A percentile compares a stretch with the other conserved stretches of the same genome.
phyloP scores from a whole-genome alignment of 495 filamentous ascomycete genomes.

The Penicillium angulare region DNA sequence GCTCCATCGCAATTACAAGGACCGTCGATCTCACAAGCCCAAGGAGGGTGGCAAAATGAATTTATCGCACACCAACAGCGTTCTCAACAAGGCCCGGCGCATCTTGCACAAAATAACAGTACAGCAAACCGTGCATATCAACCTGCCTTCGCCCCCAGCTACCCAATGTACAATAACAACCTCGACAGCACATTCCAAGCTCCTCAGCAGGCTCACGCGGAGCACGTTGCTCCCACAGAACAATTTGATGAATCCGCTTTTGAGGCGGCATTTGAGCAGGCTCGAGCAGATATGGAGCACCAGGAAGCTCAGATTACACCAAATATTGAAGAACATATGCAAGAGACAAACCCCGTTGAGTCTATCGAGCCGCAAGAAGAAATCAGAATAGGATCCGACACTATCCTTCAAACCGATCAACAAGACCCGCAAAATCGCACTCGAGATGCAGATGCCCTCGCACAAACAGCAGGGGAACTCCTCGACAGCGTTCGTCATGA shows the following conservation, averaged over 20 bases:
- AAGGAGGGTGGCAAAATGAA: slow-evolving; percentile 54
- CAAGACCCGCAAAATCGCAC: slow-evolving; percentile 19
- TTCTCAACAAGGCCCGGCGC: slow-evolving; percentile 12
- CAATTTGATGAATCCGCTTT: slow-evolving; percentile 63
- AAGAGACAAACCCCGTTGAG: slow-evolving; percentile 11
- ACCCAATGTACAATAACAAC: slow-evolving; percentile 18
- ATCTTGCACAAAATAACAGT: slow-evolving; percentile 21
- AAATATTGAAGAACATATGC: slow-evolving; percentile 4
- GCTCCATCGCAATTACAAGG: slow-evolving; percentile 34
- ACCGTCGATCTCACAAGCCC: slow-evolving; percentile 27
- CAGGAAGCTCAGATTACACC: slow-evolving; percentile 19
- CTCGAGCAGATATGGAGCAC: slow-evolving; percentile 37
- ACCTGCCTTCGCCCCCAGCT: slow-evolving; percentile 29
- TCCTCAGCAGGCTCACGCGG: slow-evolving; percentile 20
- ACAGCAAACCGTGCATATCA: slow-evolving; percentile 30
- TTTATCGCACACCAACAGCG: slow-evolving; percentile 48
- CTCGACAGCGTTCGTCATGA: slow-evolving; percentile 69
- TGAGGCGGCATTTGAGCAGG: slow-evolving; percentile 59
- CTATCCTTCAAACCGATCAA: slow-evolving; percentile 35
- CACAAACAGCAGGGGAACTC: slow-evolving; percentile 66
- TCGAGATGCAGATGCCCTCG: slow-evolving; percentile 63
- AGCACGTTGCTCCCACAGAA: slow-evolving; percentile 22
- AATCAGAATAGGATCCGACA: slow-evolving; percentile 53
- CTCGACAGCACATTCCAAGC: slow-evolving; percentile 25
- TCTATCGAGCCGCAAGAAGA: slow-evolving; percentile 20